phyloP scores from a whole-genome alignment of 441 rosid species.

The Pelargonium cotyledonis region DNA sequence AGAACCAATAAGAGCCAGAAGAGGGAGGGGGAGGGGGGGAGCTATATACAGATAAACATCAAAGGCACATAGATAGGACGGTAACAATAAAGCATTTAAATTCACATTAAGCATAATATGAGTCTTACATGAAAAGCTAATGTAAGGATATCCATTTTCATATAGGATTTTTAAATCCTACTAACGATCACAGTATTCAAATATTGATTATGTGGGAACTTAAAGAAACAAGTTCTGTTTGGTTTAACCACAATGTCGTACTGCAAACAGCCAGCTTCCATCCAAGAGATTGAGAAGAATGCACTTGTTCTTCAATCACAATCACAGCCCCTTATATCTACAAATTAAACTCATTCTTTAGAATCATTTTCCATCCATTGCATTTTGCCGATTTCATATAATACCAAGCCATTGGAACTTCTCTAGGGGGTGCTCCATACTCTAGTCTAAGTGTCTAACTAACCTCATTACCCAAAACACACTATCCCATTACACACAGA shows the following conservation, averaged over 20 bases:
- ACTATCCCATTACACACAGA: background rate
- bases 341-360: background rate
- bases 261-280: background rate
- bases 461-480: background rate
- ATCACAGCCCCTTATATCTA: background rate
- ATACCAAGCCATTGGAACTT: background rate
- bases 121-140: no score
- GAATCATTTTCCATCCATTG: background rate
- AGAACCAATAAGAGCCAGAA: constrained; percentile 11
- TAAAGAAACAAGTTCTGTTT: background rate
- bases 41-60: no score
- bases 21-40: no score
- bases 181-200: background rate
- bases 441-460: background rate
- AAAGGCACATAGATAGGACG: no score
- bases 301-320: background rate
- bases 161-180: background rate
- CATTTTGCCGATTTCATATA: background rate
- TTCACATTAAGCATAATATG: background rate
- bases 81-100: background rate
- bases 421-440: background rate
- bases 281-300: background rate
- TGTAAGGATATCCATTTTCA: background rate
- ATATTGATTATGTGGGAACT: background rate
- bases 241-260: background rate